Percentiles rank a stretch among this genome's conserved stretches.
Conservation (phyloP, 2,329 filamentous ascomycete genomes). For the Aspergillus brasiliensis region DNA sequence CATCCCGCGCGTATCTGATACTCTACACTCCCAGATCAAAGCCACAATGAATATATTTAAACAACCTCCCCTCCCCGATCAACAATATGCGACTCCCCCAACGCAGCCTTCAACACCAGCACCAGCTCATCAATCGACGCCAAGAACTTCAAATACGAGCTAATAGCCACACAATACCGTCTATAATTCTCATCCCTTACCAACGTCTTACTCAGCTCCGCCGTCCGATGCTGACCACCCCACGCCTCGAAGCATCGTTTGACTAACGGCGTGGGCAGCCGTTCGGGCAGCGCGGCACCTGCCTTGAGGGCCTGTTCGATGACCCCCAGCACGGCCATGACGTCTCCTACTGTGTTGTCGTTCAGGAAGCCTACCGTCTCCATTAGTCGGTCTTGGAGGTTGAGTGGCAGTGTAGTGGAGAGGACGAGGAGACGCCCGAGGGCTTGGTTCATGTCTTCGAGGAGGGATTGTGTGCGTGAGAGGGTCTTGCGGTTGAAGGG, state of each 20-base stretch:
- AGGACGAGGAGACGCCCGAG: conserved; percentile 41
- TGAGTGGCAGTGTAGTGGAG: conserved; percentile 37
- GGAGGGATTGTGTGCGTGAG: conserved; percentile 33
- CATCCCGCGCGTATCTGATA: too few relatives aligned
- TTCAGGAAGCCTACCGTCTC: conserved; percentile 45
- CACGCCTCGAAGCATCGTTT: conserved; percentile 37
- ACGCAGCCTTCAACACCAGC: conserved; percentile 44
- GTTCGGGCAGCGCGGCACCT: conserved; percentile 51
- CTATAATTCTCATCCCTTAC: conserved; percentile 49
- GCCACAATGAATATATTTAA: neutral
- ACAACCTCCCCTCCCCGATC: neutral
- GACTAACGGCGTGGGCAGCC: conserved; percentile 52
- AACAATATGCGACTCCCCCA: conserved; percentile 48
- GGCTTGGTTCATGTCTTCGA: conserved; percentile 35
- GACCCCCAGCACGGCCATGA: conserved; percentile 54
- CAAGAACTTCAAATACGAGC: conserved; percentile 49
- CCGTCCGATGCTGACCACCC: conserved; percentile 19
- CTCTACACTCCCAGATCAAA: too few relatives aligned
- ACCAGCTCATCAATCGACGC: conserved; percentile 50
- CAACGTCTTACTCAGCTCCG: conserved; percentile 33
- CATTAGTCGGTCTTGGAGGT: conserved; percentile 46
- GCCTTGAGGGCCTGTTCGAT: conserved; percentile 53
- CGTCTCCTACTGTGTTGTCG: conserved; percentile 50
- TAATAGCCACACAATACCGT: conserved; percentile 51
- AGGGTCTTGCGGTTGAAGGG: conserved; percentile 41